phyloP scores from a whole-genome alignment of 2,329 filamentous ascomycete species.

The Alternaria sp. region DNA sequence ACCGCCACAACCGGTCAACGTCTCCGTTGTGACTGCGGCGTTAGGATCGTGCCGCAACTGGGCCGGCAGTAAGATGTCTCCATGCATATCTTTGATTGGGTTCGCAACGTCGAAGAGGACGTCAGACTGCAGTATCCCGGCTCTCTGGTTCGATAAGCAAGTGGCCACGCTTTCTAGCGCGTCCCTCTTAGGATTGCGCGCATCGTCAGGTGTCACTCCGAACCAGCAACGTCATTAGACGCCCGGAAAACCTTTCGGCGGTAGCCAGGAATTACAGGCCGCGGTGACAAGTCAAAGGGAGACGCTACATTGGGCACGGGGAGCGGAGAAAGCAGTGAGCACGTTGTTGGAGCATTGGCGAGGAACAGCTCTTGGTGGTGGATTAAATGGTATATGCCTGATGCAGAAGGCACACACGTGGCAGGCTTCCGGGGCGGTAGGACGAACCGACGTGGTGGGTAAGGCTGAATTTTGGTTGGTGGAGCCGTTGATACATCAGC shows the following conservation, averaged over 20 bases:
- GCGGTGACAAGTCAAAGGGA: conserved; percentile 13
- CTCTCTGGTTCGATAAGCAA: conserved; percentile 6
- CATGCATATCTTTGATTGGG: conserved; percentile 8
- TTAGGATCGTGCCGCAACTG: conserved; percentile 17
- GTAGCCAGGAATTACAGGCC: conserved; percentile 9
- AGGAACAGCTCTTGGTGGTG: not conserved
- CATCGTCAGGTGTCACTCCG: conserved; percentile 10
- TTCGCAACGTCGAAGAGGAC: conserved; percentile 12
- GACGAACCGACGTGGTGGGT: conserved; percentile 38
- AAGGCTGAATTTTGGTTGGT: conserved; percentile 46
- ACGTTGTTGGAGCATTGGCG: conserved; percentile 4
- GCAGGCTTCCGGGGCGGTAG: conserved; percentile 42
- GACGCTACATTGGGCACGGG: conserved; percentile 3
- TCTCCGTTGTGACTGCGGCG: conserved; percentile 15
- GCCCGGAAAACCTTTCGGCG: conserved; percentile 3
- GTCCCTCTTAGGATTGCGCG: conserved; percentile 10
- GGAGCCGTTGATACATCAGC: conserved; percentile 5
- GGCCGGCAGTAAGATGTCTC: not conserved
- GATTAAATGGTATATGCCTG: conserved; percentile 5
- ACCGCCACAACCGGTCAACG: conserved; percentile 19
- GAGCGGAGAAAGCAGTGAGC: not conserved
- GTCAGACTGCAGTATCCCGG: conserved; percentile 19
- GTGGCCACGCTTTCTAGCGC: conserved; percentile 22
- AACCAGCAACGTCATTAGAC: conserved; percentile 9
- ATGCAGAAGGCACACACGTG: conserved; percentile 40